phyloP scores from a whole-genome alignment of 306 rosid genomes.

The Trifolium fragiferum region DNA sequence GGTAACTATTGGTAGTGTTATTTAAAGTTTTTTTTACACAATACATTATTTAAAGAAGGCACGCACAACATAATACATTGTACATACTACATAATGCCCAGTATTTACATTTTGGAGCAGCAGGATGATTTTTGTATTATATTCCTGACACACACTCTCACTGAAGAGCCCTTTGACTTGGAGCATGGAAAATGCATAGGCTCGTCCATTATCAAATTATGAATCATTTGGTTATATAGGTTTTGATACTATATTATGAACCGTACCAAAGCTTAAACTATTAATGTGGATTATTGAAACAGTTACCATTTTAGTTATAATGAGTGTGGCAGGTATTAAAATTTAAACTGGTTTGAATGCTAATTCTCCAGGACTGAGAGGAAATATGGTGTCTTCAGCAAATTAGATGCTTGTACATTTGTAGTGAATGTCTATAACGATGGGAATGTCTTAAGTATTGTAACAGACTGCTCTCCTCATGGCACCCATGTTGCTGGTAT shows the following conservation, averaged over 20 bases:
- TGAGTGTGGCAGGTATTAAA: constrained; percentile 18
- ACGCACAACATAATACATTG: neutral
- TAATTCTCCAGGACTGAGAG: constrained; percentile 74
- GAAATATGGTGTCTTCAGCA: constrained; percentile 86
- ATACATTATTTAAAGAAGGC: too few relatives aligned
- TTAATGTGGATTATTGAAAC: constrained; percentile 36
- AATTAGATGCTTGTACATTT: constrained; percentile 90
- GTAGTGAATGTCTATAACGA: constrained; percentile 83
- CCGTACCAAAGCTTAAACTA: neutral
- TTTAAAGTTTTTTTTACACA: too few relatives aligned
- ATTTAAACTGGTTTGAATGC: constrained; percentile 35
- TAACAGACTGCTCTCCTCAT: constrained; percentile 93
- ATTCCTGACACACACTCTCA: neutral
- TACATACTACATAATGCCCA: neutral
- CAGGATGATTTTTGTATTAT: constrained; percentile 1
- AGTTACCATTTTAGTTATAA: constrained; percentile 30
- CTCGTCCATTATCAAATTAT: constrained; percentile 3
- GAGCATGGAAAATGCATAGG: neutral
- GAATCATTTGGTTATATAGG: constrained; percentile 10
- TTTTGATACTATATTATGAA: constrained; percentile 1
- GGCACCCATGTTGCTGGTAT: constrained; percentile 98
- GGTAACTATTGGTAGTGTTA: too few relatives aligned
- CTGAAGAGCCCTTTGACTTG: constrained; percentile 14
- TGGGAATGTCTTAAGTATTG: constrained; percentile 86
- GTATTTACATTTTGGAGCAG: constrained; percentile 28